Conservation (phyloP, 495 filamentous ascomycete genomes). For the Extremus antarcticus region DNA sequence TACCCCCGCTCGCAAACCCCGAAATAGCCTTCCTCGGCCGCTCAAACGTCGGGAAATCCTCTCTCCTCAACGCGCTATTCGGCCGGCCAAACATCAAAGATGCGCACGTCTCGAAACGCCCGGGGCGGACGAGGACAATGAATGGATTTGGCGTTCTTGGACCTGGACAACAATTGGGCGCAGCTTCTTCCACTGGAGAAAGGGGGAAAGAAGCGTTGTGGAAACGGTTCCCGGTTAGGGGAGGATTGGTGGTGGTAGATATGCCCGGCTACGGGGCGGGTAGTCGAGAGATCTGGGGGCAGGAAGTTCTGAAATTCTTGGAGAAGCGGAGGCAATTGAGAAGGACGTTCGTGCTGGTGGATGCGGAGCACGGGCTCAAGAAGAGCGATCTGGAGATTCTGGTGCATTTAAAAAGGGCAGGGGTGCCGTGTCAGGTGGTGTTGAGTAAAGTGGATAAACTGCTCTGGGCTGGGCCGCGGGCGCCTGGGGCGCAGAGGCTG, state of each 20-base stretch:
- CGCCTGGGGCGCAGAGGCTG: slow-evolving; percentile 6
- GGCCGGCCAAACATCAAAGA: slow-evolving; percentile 34
- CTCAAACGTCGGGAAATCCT: slow-evolving; percentile 88
- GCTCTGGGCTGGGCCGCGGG: slow-evolving; percentile 18
- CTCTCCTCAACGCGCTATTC: slow-evolving; percentile 73
- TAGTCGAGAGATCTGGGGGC: slow-evolving; percentile 67
- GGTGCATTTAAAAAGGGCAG: slow-evolving; percentile 46
- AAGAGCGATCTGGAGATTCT: slow-evolving; percentile 56
- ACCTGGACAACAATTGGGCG: slow-evolving; percentile 12
- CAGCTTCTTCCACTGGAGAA: slow-evolving; percentile 34
- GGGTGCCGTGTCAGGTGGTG: slow-evolving; percentile 65
- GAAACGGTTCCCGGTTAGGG: slow-evolving; percentile 21
- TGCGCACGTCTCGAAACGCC: slow-evolving; percentile 57
- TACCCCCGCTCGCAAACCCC: slow-evolving; percentile 40
- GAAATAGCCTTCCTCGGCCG: slow-evolving; percentile 72
- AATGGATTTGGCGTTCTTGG: slow-evolving; percentile 73
- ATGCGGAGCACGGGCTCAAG: slow-evolving; percentile 74
- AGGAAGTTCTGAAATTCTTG: slow-evolving; percentile 78
- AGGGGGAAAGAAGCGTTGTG: slow-evolving; percentile 16
- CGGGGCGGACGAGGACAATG: slow-evolving; percentile 70
- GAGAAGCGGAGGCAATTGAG: slow-evolving; percentile 59
- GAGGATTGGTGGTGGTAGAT: slow-evolving; percentile 62
- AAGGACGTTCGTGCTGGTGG: slow-evolving; percentile 74
- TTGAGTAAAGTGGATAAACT: slow-evolving; percentile 68
- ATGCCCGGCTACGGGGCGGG: slow-evolving; percentile 91